These are phyloP conservation scores for Pleurotus tuber-regium DNA, from an alignment of 768 basidiomycete species.

Conservation along the genomic window DNA sequence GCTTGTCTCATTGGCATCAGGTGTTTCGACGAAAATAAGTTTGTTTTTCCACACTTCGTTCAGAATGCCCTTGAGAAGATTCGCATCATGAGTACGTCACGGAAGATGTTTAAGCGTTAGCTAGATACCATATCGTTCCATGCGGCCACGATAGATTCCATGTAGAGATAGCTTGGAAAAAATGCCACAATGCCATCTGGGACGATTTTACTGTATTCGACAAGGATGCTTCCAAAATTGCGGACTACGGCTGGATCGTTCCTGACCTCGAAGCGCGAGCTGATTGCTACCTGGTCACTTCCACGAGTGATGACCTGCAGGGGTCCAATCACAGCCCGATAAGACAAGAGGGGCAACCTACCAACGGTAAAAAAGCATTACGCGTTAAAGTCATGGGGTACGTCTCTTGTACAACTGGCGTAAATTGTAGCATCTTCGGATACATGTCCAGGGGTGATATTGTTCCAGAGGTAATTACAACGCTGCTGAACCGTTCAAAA, in stretches of 20 bases:
- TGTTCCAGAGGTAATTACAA: conserved; percentile 98
- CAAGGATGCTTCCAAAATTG: conserved; percentile 96
- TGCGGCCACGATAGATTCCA: conserved; percentile 99
- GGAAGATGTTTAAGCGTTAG: background rate
- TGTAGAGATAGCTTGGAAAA: conserved; percentile 99
- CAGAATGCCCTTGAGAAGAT: conserved; percentile 82
- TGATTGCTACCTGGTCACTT: conserved; percentile 97
- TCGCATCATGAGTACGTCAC: conserved; percentile 3
- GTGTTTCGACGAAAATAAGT: conserved; percentile 98
- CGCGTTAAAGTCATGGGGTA: conserved; percentile 98
- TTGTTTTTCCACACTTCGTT: conserved; percentile 99
- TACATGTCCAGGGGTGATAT: conserved; percentile 99
- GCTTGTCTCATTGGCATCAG: conserved; percentile 98
- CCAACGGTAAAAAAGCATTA: conserved; percentile 94
- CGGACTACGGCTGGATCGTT: conserved; percentile 99
- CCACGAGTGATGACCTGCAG: conserved; percentile 93
- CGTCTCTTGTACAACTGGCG: conserved; percentile 93
- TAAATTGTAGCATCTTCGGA: conserved; percentile 98
- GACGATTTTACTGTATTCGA: conserved; percentile 97
- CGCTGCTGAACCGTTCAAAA: conserved; percentile 96
- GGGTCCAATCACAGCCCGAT: conserved; percentile 9
- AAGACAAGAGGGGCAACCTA: conserved; percentile 31
- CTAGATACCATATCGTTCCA: conserved; percentile 98
- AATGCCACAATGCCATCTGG: conserved; percentile 99
- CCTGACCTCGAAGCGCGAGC: conserved; percentile 96